Base-by-base conservation (phyloP, 2,329 filamentous ascomycete species). In the Bipolaris cookei region DNA sequence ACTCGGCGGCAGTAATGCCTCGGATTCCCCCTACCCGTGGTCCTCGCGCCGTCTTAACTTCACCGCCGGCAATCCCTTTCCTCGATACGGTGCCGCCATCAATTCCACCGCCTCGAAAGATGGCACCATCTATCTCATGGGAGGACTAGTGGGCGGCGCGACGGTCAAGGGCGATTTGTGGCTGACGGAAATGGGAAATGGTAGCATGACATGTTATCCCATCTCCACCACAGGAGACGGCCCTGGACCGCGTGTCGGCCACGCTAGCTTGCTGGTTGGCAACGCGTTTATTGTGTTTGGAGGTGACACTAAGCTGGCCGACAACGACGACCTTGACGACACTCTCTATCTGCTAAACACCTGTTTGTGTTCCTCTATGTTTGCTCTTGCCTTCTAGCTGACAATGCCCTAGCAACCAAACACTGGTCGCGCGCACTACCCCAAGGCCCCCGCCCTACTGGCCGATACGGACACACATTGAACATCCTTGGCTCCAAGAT, bases 221-320 rank as follows among this genome's bases (percentile, higher is more conserved):
- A 87, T 99, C 54, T 87, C 90, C 10, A 97, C 95, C 0, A 95
- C 92, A 0, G 90, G 92, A 18, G 95, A 99, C 77, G 95, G 95
- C 0, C 96, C 95, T 1, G 93, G 95, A 3, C 95, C 96, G 1
- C 87, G 95, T 80, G 95, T 99, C 50, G 95, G 95, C 3, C 95
- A 99, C 79, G 85, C 94, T 18, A 96, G 93, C 81, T 82, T 99
- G 70, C 83, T 99, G 14, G 95, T 99, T 51, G 96, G 96, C 56
- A 99, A 99, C 77, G 95, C 95, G 0, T 99, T 98, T 76, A 99
- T 99, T 67, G 95, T 99, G 11, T 99, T 98, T 73, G 96, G 95
- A 47, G 95, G 95, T 73, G 96, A 99, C 76, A 99, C 95, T 49
- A 99, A 99, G 78, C 90, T 97, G 74, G 92, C 97, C 53, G 95